Conservation (phyloP, 2,329 filamentous ascomycete genomes). For the Pseudonectria foliicola region DNA sequence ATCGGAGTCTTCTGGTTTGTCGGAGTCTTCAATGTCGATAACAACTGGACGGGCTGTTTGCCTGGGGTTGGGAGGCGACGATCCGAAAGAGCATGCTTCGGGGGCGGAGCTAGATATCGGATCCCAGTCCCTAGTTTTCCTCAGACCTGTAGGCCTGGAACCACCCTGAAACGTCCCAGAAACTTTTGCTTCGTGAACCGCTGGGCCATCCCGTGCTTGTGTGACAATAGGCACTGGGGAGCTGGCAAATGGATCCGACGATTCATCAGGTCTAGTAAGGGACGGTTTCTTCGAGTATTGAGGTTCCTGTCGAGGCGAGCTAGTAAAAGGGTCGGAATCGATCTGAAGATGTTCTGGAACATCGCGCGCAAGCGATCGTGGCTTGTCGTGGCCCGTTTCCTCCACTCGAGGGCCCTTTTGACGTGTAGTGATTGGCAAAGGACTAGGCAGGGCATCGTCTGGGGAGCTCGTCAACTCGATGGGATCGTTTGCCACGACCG, state of each 20-base stretch:
- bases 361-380: no score
- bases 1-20: conserved; percentile 27
- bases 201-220: conserved; percentile 3
- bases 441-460: conserved; percentile 2
- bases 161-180: not conserved
- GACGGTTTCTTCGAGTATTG: conserved; percentile 1
- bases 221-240: conserved; percentile 6
- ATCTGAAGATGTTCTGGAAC: not conserved
- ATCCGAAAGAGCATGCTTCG: conserved; percentile 22
- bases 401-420: not conserved
- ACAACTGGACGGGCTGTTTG: conserved; percentile 14
- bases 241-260: conserved; percentile 17
- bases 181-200: no score
- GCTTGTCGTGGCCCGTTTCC: not conserved
- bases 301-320: conserved; percentile 20
- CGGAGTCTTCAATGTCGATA: conserved; percentile 32
- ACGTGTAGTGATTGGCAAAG: not conserved
- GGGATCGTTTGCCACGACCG: conserved; percentile 10
- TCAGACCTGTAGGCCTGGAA: conserved; percentile 1
- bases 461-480: conserved; percentile 34
- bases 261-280: conserved; percentile 5
- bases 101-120: conserved; percentile 49
- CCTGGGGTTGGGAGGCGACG: conserved; percentile 8
- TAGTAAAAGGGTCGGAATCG: conserved; percentile 29
- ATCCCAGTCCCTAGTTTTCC: conserved; percentile 32